Evolutionary conservation across 306 rosid genomes (phyloP), one percentile per base, ranked within the genome.

Genomic region (Aeschynomene evenia): DNA sequence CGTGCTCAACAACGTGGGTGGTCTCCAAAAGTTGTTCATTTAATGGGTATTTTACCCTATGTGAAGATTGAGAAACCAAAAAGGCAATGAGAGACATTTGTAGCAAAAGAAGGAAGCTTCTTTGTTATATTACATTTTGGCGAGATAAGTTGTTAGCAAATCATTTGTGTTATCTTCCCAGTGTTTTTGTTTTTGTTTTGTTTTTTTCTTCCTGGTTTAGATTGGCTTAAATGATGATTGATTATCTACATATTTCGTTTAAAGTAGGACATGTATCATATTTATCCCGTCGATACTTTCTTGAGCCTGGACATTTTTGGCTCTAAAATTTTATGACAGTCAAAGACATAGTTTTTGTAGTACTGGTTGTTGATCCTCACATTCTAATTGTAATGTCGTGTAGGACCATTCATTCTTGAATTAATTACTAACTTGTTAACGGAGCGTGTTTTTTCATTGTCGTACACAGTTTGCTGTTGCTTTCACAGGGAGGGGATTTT

Each of bases 41-140:
- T 86, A 40, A 22, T 82, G 91, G 96, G 95, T 69, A 11, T 84
- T 72, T 72, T 87, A 40, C 96, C 91, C 3, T 88, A 81, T 18
- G 96, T 90, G 81, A 86, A 88, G 90, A 86, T 90, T 68, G 87
- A 88, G 81, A 90, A 90, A 88, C 91, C 91, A 6, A 90, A 90
- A 77, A 72, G 86, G 51, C 96, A 88, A 72, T 90, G 86, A 87
- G 74, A 63, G 73, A 78, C 61, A 51, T 67, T 42, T 5, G 33
- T 67, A 29, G 61, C 48, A 62, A 54, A 65, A 36, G 69, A 57
- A 36, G 52, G 75, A 81, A 71, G 77, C 76, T 57, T 68, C 74
- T 80, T 34, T 70, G 61, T 36, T 73, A 26, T 42, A 40, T 76
- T 72, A 67, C 75, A 58, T 80, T 72, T 58, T 79, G 71, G 66